phyloP scores from a whole-genome alignment of 192 early-diverging fungal species.

The Chytriomyces sp. region DNA sequence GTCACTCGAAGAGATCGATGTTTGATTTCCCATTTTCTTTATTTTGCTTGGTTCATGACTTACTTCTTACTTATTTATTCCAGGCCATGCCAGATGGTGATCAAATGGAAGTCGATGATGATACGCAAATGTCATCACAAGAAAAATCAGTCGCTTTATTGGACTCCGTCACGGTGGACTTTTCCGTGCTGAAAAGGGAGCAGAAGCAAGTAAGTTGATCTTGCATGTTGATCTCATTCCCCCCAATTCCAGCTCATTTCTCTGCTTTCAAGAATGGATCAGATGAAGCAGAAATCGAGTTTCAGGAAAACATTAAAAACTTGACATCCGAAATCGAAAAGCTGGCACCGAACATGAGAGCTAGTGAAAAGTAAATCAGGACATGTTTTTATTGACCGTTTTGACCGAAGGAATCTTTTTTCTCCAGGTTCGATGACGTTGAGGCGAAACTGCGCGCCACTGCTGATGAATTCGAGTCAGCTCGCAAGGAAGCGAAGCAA shows the following conservation, averaged over 20 bases:
- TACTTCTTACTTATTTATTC: background rate
- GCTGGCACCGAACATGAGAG: slow-evolving; percentile 90
- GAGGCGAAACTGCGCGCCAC: slow-evolving; percentile 78
- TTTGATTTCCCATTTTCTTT: slow-evolving; percentile 24
- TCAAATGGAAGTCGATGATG: slow-evolving; percentile 24
- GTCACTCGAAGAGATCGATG: slow-evolving; percentile 68
- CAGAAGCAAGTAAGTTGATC: slow-evolving; percentile 51
- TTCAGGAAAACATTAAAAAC: slow-evolving; percentile 64
- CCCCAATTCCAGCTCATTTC: too few species aligned
- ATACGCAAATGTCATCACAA: slow-evolving; percentile 17
- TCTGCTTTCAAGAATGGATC: slow-evolving; percentile 39
- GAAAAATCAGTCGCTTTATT: slow-evolving; percentile 25
- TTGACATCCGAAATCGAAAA: slow-evolving; percentile 76
- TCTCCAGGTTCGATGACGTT: slow-evolving; percentile 76
- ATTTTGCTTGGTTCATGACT: slow-evolving; percentile 2
- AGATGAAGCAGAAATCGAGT: slow-evolving; percentile 67
- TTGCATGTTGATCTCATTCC: too few species aligned
- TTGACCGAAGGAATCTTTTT: slow-evolving; percentile 4
- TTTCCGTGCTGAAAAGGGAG: slow-evolving; percentile 55
- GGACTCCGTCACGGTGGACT: slow-evolving; percentile 65
- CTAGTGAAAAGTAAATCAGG: slow-evolving; percentile 72
- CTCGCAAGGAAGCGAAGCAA: slow-evolving; percentile 77
- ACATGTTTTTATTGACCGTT: slow-evolving; percentile 18
- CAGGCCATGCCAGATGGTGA: slow-evolving; percentile 20
- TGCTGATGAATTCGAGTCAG: slow-evolving; percentile 81